Conservation (phyloP, 2,329 filamentous ascomycete species). For the Amphichorda felina region DNA sequence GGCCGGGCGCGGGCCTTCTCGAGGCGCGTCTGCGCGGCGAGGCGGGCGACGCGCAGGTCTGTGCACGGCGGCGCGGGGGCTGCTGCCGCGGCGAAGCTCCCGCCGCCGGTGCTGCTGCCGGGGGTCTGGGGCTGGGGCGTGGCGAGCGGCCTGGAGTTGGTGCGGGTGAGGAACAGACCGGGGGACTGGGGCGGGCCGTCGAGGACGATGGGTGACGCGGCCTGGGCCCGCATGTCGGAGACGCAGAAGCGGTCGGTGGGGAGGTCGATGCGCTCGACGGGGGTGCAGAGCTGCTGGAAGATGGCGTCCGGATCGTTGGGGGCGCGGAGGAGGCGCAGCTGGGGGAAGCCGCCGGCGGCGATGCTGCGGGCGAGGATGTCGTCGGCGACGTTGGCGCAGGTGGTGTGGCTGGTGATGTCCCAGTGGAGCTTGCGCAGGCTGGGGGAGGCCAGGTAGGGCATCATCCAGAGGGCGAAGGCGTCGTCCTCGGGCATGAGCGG, state of each 20-base stretch:
- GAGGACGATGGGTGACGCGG: slow-evolving; percentile 11
- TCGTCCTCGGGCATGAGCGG: slow-evolving; percentile 44
- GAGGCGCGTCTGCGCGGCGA: slow-evolving; percentile 54
- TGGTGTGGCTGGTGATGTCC: slow-evolving; percentile 45
- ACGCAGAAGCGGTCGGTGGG: slow-evolving; percentile 33
- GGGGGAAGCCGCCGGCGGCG: slow-evolving; percentile 47
- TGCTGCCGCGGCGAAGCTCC: background rate
- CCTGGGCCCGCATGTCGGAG: slow-evolving; percentile 6
- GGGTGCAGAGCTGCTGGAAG: slow-evolving; percentile 58
- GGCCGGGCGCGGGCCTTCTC: slow-evolving; percentile 42
- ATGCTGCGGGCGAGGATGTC: slow-evolving; percentile 54
- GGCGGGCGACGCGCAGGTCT: slow-evolving; percentile 38
- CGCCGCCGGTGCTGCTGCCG: too few species aligned
- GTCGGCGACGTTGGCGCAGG: slow-evolving; percentile 37
- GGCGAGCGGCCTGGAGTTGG: background rate
- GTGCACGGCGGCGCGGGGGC: slow-evolving; percentile 19
- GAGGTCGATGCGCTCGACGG: slow-evolving; percentile 40
- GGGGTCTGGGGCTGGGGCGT: background rate
- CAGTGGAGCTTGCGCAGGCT: slow-evolving; percentile 47
- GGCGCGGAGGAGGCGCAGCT: slow-evolving; percentile 44
- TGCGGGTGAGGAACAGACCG: slow-evolving; percentile 2
- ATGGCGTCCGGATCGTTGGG: slow-evolving; percentile 59
- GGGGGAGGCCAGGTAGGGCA: slow-evolving; percentile 48
- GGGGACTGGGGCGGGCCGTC: slow-evolving; percentile 20
- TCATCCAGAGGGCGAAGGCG: slow-evolving; percentile 44